Conservation (phyloP, 495 filamentous ascomycete genomes). For the Ramalina intermedia region DNA sequence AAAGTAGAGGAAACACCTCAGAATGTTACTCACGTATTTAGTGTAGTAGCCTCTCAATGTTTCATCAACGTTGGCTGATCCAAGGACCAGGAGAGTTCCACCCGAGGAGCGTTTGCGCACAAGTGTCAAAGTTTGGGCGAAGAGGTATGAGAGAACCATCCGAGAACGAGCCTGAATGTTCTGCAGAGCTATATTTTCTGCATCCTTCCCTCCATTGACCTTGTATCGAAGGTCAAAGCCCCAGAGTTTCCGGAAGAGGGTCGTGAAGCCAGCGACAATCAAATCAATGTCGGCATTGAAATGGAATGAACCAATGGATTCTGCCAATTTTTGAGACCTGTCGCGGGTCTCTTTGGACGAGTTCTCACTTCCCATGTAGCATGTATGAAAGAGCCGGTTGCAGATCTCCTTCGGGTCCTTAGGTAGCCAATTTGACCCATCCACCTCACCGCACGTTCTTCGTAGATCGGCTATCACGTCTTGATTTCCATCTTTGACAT, state of each 20-base stretch:
- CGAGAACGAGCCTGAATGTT: slow-evolving; percentile 69
- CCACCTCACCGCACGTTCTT: slow-evolving; percentile 42
- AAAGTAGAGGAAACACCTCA: slow-evolving; percentile 63
- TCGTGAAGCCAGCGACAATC: slow-evolving; percentile 38
- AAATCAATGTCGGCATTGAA: slow-evolving; percentile 64
- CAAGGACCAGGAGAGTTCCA: slow-evolving; percentile 52
- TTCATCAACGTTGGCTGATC: slow-evolving; percentile 42
- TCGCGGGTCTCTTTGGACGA: slow-evolving; percentile 55
- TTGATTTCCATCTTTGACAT: slow-evolving; percentile 44
- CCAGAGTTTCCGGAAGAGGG: slow-evolving; percentile 38
- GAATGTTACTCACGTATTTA: not conserved
- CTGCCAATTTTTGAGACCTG: slow-evolving; percentile 52
- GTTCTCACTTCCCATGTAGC: slow-evolving; percentile 66
- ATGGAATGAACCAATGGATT: slow-evolving; percentile 61
- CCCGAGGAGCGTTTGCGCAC: slow-evolving; percentile 35
- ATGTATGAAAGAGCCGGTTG: slow-evolving; percentile 53
- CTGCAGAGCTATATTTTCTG: slow-evolving; percentile 59
- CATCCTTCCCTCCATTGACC: slow-evolving; percentile 44
- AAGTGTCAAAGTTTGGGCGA: slow-evolving; percentile 48
- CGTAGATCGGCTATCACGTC: slow-evolving; percentile 60
- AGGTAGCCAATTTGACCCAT: slow-evolving; percentile 37
- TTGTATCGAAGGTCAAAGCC: slow-evolving; percentile 51
- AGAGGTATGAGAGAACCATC: slow-evolving; percentile 63
- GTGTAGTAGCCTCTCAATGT: slow-evolving; percentile 22
- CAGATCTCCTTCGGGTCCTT: slow-evolving; percentile 37